A percentile compares a stretch with the other conserved stretches of the same genome.
Conservation (phyloP, 805 yeast genomes). For the Nakazawaea siamensis region DNA sequence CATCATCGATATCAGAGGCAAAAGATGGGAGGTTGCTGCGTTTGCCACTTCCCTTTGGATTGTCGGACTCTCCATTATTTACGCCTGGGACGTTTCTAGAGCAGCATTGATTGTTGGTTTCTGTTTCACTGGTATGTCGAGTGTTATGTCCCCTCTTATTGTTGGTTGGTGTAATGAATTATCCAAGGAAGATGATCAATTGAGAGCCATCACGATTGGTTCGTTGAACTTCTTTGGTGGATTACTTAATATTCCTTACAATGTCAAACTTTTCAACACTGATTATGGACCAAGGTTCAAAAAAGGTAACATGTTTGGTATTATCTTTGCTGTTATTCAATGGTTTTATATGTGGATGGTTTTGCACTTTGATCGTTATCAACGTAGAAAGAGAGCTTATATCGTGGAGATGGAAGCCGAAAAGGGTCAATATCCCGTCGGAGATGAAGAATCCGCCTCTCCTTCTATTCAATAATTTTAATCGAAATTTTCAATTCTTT, state of each 20-base stretch:
- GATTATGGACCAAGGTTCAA: conserved; percentile 1
- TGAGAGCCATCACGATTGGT: conserved; percentile 48
- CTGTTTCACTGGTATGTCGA: conserved; percentile 43
- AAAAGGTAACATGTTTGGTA: not conserved
- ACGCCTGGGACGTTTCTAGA: conserved; percentile 50
- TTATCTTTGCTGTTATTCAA: not conserved
- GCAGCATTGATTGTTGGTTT: conserved; percentile 60
- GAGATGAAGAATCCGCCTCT: not conserved
- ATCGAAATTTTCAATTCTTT: too few species aligned
- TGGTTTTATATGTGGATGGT: not conserved
- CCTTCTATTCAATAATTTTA: too few species aligned
- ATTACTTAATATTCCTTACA: not conserved
- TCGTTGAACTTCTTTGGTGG: conserved; percentile 32
- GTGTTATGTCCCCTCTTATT: conserved; percentile 56
- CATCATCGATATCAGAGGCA: conserved; percentile 44
- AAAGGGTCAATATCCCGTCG: not conserved
- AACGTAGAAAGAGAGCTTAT: conserved; percentile 1
- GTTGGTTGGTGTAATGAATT: conserved; percentile 53
- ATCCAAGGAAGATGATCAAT: conserved; percentile 47
- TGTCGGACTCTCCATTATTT: conserved; percentile 44
- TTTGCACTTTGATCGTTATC: conserved; percentile 1
- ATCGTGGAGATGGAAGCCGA: not conserved
- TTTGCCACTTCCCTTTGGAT: conserved; percentile 47
- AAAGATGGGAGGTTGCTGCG: conserved; percentile 47
- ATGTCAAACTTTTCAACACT: not conserved